A percentile compares a stretch with the other conserved stretches of the same genome.
Conservation (phyloP, 2,329 filamentous ascomycete species). For the Alternaria longipes region DNA sequence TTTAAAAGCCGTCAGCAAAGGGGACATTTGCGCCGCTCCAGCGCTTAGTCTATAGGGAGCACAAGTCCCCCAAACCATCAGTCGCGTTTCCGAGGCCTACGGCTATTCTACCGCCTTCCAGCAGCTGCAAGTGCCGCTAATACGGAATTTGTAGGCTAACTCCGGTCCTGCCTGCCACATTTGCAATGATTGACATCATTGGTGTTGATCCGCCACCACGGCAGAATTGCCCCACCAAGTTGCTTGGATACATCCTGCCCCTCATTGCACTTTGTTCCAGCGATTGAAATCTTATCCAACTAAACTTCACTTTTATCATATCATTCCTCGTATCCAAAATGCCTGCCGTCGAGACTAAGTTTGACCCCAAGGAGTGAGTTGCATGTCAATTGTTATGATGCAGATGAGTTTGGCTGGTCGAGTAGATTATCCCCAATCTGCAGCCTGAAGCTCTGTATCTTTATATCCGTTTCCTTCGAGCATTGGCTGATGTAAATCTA, state of each 20-base stretch:
- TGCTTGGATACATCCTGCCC: conserved; percentile 12
- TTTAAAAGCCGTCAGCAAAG: conserved; percentile 3
- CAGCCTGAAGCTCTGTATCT: not conserved
- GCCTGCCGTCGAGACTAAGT: conserved; percentile 57
- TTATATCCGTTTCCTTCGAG: not conserved
- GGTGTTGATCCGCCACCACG: not conserved
- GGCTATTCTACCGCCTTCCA: not conserved
- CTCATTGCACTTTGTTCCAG: conserved; percentile 13
- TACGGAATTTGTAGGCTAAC: not conserved
- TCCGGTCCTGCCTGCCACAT: conserved; percentile 7
- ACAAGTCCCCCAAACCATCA: not conserved
- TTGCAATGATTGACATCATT: conserved; percentile 21
- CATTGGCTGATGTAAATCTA: not conserved
- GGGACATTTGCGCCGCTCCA: not conserved
- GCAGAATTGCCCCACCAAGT: conserved; percentile 21
- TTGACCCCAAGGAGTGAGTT: conserved; percentile 55
- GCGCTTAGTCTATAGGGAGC: not conserved
- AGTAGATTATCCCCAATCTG: not conserved
- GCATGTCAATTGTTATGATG: not conserved
- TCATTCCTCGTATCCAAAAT: conserved; percentile 28
- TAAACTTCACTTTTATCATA: not conserved
- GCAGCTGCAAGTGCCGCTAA: not conserved
- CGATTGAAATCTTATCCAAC: not conserved
- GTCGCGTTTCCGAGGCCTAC: not conserved
- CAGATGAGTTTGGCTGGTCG: not conserved